Evolutionary conservation across 2,329 filamentous ascomycete genomes (phyloP).

Genomic region (Periconia sp.): DNA sequence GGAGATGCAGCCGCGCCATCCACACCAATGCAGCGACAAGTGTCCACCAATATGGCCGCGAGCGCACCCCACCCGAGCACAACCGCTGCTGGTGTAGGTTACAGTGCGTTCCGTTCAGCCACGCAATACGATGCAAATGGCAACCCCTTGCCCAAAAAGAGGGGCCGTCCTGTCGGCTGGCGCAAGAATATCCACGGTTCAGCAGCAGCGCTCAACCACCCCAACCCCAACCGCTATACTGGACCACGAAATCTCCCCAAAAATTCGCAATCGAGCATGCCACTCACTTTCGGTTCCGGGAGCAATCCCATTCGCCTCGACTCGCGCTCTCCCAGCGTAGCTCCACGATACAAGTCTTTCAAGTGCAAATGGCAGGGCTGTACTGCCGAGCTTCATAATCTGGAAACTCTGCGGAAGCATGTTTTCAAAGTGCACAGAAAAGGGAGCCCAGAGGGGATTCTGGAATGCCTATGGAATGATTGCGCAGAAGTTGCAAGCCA

Average conservation of each 20-base stretch:
- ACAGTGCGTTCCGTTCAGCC: slow-evolving; percentile 44
- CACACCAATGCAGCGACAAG: slow-evolving; percentile 18
- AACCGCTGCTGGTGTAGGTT: slow-evolving; percentile 35
- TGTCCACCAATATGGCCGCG: slow-evolving; percentile 24
- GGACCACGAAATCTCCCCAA: neutral
- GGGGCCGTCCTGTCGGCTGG: slow-evolving; percentile 54
- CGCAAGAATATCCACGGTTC: slow-evolving; percentile 51
- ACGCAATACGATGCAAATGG: slow-evolving; percentile 35
- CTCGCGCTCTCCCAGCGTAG: slow-evolving; percentile 36
- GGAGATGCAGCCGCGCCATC: slow-evolving; percentile 13
- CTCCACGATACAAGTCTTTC: slow-evolving; percentile 50
- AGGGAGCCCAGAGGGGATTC: slow-evolving; percentile 34
- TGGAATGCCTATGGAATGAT: slow-evolving; percentile 50
- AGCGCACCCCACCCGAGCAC: slow-evolving; percentile 23
- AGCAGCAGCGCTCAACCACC: slow-evolving; percentile 21
- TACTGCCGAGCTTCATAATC: slow-evolving; percentile 61
- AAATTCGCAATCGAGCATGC: slow-evolving; percentile 23
- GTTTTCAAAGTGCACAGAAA: slow-evolving; percentile 57
- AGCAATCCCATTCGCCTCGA: slow-evolving; percentile 22
- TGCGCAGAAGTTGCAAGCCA: slow-evolving; percentile 39
- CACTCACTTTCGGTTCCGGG: slow-evolving; percentile 24
- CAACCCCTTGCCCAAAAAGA: slow-evolving; percentile 45
- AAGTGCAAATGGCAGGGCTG: slow-evolving; percentile 62
- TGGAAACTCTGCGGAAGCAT: slow-evolving; percentile 62
- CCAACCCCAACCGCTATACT: slow-evolving; percentile 24